phyloP scores from a whole-genome alignment of 2,329 filamentous ascomycete genomes.

The Tothia fuscella region DNA sequence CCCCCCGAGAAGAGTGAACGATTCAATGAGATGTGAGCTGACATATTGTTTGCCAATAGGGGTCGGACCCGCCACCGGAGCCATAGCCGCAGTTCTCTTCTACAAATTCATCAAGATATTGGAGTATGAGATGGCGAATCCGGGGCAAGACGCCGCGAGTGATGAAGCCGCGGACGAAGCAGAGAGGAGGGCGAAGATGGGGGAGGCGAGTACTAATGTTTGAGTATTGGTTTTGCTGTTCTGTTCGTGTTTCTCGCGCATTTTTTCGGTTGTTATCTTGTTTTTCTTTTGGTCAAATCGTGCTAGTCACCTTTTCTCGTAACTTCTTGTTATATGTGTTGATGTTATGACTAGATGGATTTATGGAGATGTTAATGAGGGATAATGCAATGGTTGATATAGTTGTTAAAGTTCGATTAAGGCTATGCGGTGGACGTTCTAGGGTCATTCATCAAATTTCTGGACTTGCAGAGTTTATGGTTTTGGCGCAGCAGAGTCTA shows the following conservation, averaged over 20 bases:
- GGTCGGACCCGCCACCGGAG: slow-evolving; percentile 8
- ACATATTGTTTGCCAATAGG: slow-evolving; percentile 7
- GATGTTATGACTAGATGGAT: too few species aligned
- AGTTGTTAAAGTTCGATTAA: too few species aligned
- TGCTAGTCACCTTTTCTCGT: too few species aligned
- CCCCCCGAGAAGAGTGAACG: too few species aligned
- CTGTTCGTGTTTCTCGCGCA: too few species aligned
- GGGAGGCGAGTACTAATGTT: background rate
- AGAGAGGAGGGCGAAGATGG: slow-evolving; percentile 1
- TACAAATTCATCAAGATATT: slow-evolving; percentile 11
- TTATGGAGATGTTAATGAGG: too few species aligned
- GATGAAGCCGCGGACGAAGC: background rate
- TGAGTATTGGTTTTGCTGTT: background rate
- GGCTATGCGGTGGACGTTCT: too few species aligned
- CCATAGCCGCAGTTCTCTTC: slow-evolving; percentile 9
- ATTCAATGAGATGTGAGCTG: background rate
- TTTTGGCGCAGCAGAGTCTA: background rate
- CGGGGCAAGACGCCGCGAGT: slow-evolving; percentile 10
- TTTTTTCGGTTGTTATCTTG: too few species aligned
- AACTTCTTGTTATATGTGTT: too few species aligned
- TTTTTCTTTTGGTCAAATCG: too few species aligned
- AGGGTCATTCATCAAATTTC: too few species aligned
- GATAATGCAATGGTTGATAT: too few species aligned
- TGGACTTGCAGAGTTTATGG: background rate
- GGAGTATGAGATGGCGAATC: slow-evolving; percentile 10